Evolutionary conservation across 805 yeast genomes (phyloP), one percentile per base, ranked within the genome.

Genomic region (Komagataella ulmi): DNA sequence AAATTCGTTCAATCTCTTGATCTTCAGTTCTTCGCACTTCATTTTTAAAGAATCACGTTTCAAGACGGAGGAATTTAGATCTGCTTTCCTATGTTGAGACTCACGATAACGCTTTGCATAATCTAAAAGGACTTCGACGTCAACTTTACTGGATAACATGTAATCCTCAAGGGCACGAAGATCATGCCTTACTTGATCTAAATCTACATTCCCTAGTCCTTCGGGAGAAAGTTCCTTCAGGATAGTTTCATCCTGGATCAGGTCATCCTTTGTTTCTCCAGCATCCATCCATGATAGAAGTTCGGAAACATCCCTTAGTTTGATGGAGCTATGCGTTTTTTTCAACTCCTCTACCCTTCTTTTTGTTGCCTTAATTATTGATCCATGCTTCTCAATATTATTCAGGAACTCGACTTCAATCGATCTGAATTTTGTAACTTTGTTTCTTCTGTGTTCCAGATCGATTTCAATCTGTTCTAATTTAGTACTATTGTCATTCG

Each of bases 1-100:
- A 61, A 93, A 93, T 65, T 93, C 97, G 55, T 83, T 89, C 51
- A 85, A 72, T 51, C 98, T 72, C 54, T 75, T 80, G 52, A 83
- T 78, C 63, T 84, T 84, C 57, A 88, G 70, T 14, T 79, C 83
- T 59, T 87, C 95, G 51, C 83, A 75, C 49, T 71, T 66, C 47
- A 68, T 72, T 56, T 85, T 80, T 54, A 80, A 71, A 17, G 69
- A 70, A 57, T 91, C 95, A 59, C 96, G 76, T 53, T 72, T 65
- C 17, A 67, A 66, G 2, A 88, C 83, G 0, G 97, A 82, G 18
- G 69, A 70, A 57, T 85, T 85, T 58, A 91, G 69, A 53, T 85
- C 93, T 0, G 63, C 58, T 58, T 82, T 78, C 52, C 97, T 74
- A 3, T 73, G 67, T 36, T 72, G 75, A 60, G 74, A 88, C 58